Conservation (phyloP, 2,329 filamentous ascomycete species). For the Sporothrix variecibatus region DNA sequence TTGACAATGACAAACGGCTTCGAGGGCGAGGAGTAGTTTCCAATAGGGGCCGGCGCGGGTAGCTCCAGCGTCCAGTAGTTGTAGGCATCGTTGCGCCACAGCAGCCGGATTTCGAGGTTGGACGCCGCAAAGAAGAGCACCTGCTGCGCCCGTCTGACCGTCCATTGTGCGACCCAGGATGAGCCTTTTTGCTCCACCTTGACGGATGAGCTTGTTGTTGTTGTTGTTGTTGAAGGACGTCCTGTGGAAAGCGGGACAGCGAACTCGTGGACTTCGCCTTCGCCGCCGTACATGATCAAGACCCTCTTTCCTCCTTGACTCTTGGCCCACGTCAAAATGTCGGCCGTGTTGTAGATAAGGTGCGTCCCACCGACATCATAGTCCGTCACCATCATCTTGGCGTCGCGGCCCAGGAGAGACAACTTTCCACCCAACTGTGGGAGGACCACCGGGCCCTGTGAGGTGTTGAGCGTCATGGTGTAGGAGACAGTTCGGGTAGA, state of each 20-base stretch:
- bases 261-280: not conserved
- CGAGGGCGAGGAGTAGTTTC: not conserved
- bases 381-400: not conserved
- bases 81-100: not conserved
- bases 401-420: not conserved
- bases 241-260: not conserved
- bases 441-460: not conserved
- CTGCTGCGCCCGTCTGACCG: not conserved
- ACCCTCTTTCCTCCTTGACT: not conserved
- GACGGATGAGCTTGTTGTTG: too few species aligned
- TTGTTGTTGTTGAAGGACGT: too few species aligned
- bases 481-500: not conserved
- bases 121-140: not conserved
- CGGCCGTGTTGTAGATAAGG: not conserved
- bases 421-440: not conserved
- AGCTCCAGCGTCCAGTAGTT: not conserved
- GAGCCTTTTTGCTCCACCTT: not conserved
- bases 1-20: not conserved
- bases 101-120: not conserved
- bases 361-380: not conserved
- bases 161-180: not conserved
- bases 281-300: not conserved
- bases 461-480: constrained; percentile 8
- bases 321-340: not conserved
- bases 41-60: not conserved